A percentile compares a stretch with the other conserved stretches of the same genome.
Conservation (phyloP, 2,329 filamentous ascomycete species). For the Verticillium zaregamsianum region DNA sequence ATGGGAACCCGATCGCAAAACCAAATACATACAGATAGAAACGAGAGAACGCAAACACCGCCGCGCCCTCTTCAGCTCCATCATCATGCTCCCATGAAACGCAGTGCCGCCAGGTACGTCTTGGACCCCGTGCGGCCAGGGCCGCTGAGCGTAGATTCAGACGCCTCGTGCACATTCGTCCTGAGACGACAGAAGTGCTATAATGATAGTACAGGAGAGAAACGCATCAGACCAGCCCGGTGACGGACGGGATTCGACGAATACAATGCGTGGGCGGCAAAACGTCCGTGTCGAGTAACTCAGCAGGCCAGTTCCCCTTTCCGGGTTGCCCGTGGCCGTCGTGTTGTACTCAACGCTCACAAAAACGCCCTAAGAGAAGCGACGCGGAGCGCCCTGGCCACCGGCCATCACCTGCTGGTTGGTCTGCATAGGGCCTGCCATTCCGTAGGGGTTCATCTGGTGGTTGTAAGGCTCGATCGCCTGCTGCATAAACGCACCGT, state of each 20-base stretch:
- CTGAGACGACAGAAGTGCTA: background rate
- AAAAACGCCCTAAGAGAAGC: conserved; percentile 47
- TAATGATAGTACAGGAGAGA: background rate
- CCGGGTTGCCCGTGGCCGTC: background rate
- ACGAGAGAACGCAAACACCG: background rate
- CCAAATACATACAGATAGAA: background rate
- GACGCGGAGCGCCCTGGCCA: conserved; percentile 50
- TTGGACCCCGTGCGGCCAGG: background rate
- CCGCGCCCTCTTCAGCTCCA: background rate
- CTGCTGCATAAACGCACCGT: conserved; percentile 52
- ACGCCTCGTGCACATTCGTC: background rate
- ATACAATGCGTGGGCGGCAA: background rate
- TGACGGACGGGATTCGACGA: background rate
- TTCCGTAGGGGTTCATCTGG: conserved; percentile 57
- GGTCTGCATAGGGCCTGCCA: conserved; percentile 44
- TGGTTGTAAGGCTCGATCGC: conserved; percentile 50
- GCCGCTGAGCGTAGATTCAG: background rate
- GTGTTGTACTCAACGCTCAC: background rate
- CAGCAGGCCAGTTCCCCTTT: background rate
- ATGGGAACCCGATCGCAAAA: conserved; percentile 18
- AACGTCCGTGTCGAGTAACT: background rate
- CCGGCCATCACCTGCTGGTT: conserved; percentile 50
- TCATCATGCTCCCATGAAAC: background rate
- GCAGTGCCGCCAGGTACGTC: conserved; percentile 8
- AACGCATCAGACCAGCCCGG: background rate